Base-by-base conservation (phyloP, 371 early-diverging fungal genomes). In the Batrachochytrium dendrobatidis region DNA sequence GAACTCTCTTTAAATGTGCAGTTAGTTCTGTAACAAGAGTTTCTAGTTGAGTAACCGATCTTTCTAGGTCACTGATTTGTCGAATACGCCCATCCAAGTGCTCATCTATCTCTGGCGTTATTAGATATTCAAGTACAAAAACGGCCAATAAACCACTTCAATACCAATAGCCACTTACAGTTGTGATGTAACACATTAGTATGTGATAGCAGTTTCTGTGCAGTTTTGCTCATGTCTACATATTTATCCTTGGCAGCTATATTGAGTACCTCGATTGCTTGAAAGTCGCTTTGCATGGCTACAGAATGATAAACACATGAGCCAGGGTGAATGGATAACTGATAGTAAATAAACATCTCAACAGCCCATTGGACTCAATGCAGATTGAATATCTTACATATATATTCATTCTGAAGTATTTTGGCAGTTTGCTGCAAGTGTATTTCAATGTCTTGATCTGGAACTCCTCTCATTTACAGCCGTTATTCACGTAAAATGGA, bases 281-380 rank as follows among this genome's bases (percentile, higher is more conserved):
- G 39, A 39, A 39, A 39, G 39, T 39, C 39, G 39, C n/a, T n/a
- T n/a, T 39, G 39, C 39, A 39, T n/a, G n/a, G 39, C 39, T 39
- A n/a, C n/a, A n/a, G n/a, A n/a, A n/a, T n/a, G n/a, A n/a, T n/a
- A n/a, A n/a, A n/a, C n/a, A n/a, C n/a, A n/a, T n/a, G n/a, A n/a
- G n/a, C n/a, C n/a, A n/a, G n/a, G n/a, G n/a, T n/a, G n/a, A n/a
- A n/a, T n/a, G n/a, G n/a, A n/a, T n/a, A n/a, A n/a, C n/a, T n/a
- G n/a, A n/a, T n/a, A n/a, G n/a, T n/a, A n/a, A n/a, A n/a, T n/a
- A n/a, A n/a, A n/a, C n/a, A n/a, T n/a, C n/a, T n/a, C n/a, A n/a
- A n/a, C n/a, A n/a, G n/a, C n/a, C n/a, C n/a, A n/a, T n/a, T n/a
- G n/a, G n/a, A n/a, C n/a, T n/a, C n/a, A n/a, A n/a, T n/a, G n/a